Conservation (phyloP, 1,284 basidiomycete species). For the Trichosporon coremiiforme region DNA sequence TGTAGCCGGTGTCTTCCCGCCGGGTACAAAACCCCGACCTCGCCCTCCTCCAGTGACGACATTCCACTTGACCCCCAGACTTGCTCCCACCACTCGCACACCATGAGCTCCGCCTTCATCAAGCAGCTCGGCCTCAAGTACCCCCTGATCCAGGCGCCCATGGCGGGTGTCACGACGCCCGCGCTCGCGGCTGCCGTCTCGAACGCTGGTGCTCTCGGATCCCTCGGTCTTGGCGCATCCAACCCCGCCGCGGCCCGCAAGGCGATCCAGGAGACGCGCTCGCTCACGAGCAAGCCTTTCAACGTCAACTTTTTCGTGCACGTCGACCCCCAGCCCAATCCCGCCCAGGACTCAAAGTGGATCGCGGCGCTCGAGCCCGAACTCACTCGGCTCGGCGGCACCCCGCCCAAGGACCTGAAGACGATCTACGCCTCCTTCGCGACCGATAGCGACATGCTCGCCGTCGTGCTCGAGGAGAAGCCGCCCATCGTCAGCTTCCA, state of each 20-base stretch:
- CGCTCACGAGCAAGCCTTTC: constrained; percentile 37
- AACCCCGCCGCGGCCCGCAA: constrained; percentile 25
- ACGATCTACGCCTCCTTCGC: constrained; percentile 42
- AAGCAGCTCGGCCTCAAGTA: constrained; percentile 36
- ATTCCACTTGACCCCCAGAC: too few species aligned
- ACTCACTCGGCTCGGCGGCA: constrained; percentile 34
- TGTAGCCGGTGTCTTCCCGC: background rate
- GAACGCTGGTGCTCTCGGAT: constrained; percentile 49
- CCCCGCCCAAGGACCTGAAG: constrained; percentile 33
- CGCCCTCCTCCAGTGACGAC: too few species aligned
- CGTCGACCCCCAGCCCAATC: constrained; percentile 23
- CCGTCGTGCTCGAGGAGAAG: constrained; percentile 40
- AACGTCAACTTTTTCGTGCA: constrained; percentile 50
- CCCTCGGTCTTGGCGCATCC: constrained; percentile 42
- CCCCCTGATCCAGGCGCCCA: constrained; percentile 50
- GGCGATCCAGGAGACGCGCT: constrained; percentile 37
- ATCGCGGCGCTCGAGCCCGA: constrained; percentile 33
- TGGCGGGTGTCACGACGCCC: constrained; percentile 50
- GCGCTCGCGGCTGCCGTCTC: constrained; percentile 47
- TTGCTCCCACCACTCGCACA: background rate
- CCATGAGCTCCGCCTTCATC: constrained; percentile 13
- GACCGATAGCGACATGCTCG: constrained; percentile 38
- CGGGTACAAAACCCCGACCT: background rate
- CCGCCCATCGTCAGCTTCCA: constrained; percentile 47
- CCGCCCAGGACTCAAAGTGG: constrained; percentile 33